Conservation (phyloP, 2,329 filamentous ascomycete species). For the Aspergillus ustus region DNA sequence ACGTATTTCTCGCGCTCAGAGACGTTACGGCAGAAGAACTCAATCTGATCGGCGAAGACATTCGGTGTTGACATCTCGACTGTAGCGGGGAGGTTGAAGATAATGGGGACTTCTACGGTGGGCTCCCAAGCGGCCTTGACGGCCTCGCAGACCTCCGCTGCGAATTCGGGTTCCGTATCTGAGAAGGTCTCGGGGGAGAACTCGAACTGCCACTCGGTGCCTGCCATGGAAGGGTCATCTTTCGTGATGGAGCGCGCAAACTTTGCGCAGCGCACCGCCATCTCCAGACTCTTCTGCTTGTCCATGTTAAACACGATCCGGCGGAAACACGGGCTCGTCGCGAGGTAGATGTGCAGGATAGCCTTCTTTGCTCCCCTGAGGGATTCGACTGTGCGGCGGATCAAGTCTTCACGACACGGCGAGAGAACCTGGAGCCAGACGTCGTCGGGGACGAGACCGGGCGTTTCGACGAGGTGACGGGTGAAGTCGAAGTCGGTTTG, state of each 20-base stretch:
- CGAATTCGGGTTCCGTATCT: conserved; percentile 83
- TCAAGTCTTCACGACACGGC: conserved; percentile 89
- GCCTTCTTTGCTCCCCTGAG: conserved; percentile 89
- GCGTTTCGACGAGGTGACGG: conserved; percentile 80
- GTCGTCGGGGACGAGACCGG: conserved; percentile 81
- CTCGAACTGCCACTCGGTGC: conserved; percentile 60
- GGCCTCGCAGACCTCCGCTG: conserved; percentile 81
- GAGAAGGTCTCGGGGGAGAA: conserved; percentile 72
- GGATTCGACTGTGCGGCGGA: conserved; percentile 85
- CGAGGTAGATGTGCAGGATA: conserved; percentile 93
- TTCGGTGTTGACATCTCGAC: conserved; percentile 96
- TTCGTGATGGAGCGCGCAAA: conserved; percentile 90
- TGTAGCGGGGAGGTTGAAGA: conserved; percentile 96
- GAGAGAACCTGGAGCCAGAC: conserved; percentile 91
- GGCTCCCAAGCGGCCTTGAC: conserved; percentile 95
- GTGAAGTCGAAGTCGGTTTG: conserved; percentile 98
- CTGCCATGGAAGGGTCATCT: conserved; percentile 62
- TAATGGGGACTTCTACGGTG: conserved; percentile 76
- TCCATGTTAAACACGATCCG: conserved; percentile 86
- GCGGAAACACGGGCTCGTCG: conserved; percentile 94
- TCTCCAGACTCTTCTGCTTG: conserved; percentile 77
- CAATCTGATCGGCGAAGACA: conserved; percentile 93
- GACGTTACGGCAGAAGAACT: conserved; percentile 90
- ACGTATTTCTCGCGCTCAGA: conserved; percentile 82
- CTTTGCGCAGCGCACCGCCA: conserved; percentile 84